A percentile compares a stretch with the other conserved stretches of the same genome.
phyloP scores from a whole-genome alignment of 805 yeast species.

The Ogataea saltuana region DNA sequence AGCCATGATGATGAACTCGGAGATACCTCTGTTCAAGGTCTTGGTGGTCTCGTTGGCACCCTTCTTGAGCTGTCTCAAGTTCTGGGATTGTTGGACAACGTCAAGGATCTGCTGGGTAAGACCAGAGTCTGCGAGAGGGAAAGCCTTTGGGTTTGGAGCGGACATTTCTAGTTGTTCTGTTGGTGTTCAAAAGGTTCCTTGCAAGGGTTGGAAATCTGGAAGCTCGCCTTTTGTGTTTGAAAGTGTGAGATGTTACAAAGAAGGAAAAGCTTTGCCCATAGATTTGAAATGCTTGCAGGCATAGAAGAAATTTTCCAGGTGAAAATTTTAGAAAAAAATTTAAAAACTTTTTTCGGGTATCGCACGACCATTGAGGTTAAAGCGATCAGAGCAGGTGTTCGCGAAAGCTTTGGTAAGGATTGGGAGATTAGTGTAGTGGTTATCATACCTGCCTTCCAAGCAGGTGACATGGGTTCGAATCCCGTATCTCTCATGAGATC shows the following conservation, averaged over 20 bases:
- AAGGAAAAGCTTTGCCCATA: no score
- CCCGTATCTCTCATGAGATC: slow-evolving; percentile 70
- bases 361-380: not conserved
- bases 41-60: slow-evolving; percentile 99
- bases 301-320: slow-evolving; percentile 6
- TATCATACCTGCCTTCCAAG: slow-evolving; percentile 93
- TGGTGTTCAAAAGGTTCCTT: slow-evolving; percentile 50
- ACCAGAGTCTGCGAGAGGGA: slow-evolving; percentile 97
- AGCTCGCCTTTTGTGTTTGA: slow-evolving; percentile 44
- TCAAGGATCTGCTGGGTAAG: slow-evolving; percentile 96
- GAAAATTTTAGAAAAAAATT: slow-evolving; percentile 8
- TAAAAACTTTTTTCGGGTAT: not conserved
- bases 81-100: slow-evolving; percentile 96
- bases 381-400: not conserved
- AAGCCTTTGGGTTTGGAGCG: slow-evolving; percentile 95
- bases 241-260: not conserved
- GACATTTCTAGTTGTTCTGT: slow-evolving; percentile 57
- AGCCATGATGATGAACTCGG: slow-evolving; percentile 99
- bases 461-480: slow-evolving; percentile 93
- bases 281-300: slow-evolving; percentile 1
- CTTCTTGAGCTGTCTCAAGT: slow-evolving; percentile 96
- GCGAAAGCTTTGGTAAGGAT: slow-evolving; percentile 4
- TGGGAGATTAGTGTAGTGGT: slow-evolving; percentile 92
- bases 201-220: slow-evolving; percentile 33
- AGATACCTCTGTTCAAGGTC: slow-evolving; percentile 98